These are phyloP conservation scores for Phytopythium ostracodes DNA, from an alignment of 352 stramenopile species.

Conservation along the genomic window DNA sequence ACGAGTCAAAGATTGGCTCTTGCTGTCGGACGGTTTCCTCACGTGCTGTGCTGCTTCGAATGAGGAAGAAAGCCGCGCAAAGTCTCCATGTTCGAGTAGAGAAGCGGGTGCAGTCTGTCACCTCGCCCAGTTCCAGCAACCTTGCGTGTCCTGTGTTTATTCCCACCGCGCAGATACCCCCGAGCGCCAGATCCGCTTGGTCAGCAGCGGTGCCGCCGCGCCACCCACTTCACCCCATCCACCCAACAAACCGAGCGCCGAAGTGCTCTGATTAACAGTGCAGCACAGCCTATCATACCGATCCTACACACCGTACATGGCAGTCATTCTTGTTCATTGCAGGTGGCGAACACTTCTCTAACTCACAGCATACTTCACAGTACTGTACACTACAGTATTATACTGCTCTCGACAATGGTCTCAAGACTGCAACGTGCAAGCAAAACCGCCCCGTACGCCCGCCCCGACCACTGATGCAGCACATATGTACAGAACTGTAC, in stretches of 20 bases:
- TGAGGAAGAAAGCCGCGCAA: not conserved
- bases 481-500: no score
- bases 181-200: not conserved
- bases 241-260: not conserved
- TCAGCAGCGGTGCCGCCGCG: not conserved
- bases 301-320: no score
- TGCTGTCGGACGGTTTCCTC: no score
- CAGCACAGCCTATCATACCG: not conserved
- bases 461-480: not conserved
- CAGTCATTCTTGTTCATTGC: no score
- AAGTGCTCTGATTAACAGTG: not conserved
- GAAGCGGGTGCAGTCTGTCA: no score
- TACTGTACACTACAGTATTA: not conserved
- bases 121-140: not conserved
- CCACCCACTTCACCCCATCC: not conserved
- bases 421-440: not conserved
- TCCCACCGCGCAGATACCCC: not conserved
- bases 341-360: no score
- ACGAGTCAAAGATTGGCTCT: not conserved
- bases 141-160: not conserved
- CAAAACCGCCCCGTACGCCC: not conserved
- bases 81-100: no score
- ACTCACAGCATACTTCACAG: not conserved
- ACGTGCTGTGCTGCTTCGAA: not conserved
- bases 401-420: no score